A percentile compares a stretch with the other conserved stretches of the same genome.
Conservation (phyloP, 805 yeast species). For the Wickerhamomyces rabaulensis region DNA sequence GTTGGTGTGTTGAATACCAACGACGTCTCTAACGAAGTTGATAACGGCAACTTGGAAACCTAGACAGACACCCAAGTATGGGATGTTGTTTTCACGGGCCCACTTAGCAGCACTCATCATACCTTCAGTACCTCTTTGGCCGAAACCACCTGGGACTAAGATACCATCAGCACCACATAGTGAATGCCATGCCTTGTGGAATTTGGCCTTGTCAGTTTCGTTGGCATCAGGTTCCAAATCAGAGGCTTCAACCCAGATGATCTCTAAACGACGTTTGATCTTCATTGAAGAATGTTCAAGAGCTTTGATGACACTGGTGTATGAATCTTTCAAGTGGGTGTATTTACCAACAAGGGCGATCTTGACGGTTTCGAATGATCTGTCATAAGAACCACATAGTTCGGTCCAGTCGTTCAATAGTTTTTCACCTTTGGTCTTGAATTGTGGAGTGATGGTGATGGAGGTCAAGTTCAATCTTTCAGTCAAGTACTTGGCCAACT, state of each 20-base stretch:
- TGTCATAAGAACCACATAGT: conserved; percentile 76
- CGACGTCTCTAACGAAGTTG: conserved; percentile 79
- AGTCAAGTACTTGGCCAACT: conserved; percentile 65
- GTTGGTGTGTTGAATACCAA: conserved; percentile 63
- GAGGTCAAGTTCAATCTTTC: conserved; percentile 60
- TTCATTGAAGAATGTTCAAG: conserved; percentile 94
- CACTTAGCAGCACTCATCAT: conserved; percentile 96
- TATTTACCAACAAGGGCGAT: conserved; percentile 98
- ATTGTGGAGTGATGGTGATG: conserved; percentile 41
- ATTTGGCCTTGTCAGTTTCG: conserved; percentile 59
- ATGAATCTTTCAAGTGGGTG: conserved; percentile 92
- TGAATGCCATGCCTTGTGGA: conserved; percentile 93
- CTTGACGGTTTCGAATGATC: conserved; percentile 78
- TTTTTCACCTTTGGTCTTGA: conserved; percentile 57
- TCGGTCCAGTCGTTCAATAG: conserved; percentile 75
- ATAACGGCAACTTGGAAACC: conserved; percentile 97
- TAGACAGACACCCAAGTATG: conserved; percentile 94
- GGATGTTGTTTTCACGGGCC: conserved; percentile 95
- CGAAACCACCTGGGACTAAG: conserved; percentile 98
- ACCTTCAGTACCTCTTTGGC: conserved; percentile 95
- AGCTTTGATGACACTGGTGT: conserved; percentile 90
- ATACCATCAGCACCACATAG: conserved; percentile 95
- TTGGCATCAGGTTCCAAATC: conserved; percentile 77
- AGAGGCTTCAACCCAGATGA: conserved; percentile 94
- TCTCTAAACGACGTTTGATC: conserved; percentile 76